Conservation (phyloP, 2,329 filamentous ascomycete genomes). For the Acarospora socialis region DNA sequence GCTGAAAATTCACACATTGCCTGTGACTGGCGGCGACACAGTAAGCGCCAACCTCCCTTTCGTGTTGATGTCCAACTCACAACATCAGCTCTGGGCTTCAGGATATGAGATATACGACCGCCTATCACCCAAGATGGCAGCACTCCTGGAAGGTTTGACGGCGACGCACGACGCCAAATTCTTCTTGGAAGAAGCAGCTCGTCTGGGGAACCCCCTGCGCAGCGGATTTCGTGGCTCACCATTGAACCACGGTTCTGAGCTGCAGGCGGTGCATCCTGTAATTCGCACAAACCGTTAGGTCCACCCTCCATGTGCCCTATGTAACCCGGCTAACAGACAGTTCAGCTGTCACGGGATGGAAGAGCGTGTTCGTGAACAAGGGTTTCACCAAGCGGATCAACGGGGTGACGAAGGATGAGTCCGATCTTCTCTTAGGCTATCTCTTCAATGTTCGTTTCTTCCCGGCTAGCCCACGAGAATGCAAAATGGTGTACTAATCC, state of each 20-base stretch:
- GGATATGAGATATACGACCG: constrained; percentile 42
- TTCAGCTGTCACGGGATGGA: constrained; percentile 20
- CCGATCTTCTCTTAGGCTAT: constrained; percentile 19
- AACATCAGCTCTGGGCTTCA: constrained; percentile 36
- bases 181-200: constrained; percentile 36
- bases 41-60: not conserved
- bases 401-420: constrained; percentile 21
- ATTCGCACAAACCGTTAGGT: constrained; percentile 41
- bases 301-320: constrained; percentile 13
- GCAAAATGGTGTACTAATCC: too few relatives aligned
- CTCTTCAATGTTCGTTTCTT: too few relatives aligned
- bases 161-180: constrained; percentile 36
- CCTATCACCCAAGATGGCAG: constrained; percentile 34
- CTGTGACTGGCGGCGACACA: constrained; percentile 32
- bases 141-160: constrained; percentile 35
- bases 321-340: constrained; percentile 20
- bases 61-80: not conserved
- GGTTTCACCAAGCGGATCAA: constrained; percentile 22
- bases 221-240: constrained; percentile 38
- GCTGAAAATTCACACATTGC: constrained; percentile 35
- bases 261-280: constrained; percentile 37
- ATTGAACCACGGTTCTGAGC: constrained; percentile 40
- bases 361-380: constrained; percentile 24
- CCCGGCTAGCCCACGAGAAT: too few relatives aligned
- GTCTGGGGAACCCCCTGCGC: constrained; percentile 31